phyloP scores from a whole-genome alignment of 2,329 filamentous ascomycete genomes.

The Penicillium sclerotigenum region DNA sequence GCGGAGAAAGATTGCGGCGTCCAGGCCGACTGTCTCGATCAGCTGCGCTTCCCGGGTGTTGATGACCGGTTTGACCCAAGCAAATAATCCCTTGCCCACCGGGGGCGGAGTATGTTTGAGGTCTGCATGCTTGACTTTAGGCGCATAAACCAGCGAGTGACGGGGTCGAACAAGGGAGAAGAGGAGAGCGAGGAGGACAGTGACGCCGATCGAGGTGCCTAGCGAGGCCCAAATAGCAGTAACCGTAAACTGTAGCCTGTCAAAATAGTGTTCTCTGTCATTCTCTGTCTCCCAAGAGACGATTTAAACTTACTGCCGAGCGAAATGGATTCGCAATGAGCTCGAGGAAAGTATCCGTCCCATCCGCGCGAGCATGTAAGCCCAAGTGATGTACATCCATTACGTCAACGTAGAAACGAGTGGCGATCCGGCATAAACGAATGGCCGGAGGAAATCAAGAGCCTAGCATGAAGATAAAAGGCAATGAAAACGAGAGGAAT shows the following conservation, averaged over 20 bases:
- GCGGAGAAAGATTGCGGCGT: conserved; percentile 85
- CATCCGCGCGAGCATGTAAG: conserved; percentile 26
- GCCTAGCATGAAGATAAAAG: conserved; percentile 13
- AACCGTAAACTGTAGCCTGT: conserved; percentile 48
- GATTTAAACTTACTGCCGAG: conserved; percentile 36
- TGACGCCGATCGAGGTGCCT: conserved; percentile 73
- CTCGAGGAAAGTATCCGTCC: conserved; percentile 41
- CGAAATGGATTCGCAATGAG: conserved; percentile 47
- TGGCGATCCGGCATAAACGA: conserved; percentile 17
- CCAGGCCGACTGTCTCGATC: conserved; percentile 80
- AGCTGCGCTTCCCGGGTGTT: conserved; percentile 73
- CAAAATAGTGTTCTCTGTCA: conserved; percentile 6
- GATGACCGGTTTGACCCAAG: conserved; percentile 79
- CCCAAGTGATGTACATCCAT: conserved; percentile 27
- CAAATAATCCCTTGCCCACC: conserved; percentile 79
- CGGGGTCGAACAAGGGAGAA: conserved; percentile 91
- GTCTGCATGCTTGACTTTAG: conserved; percentile 88
- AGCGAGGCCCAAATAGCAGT: conserved; percentile 75
- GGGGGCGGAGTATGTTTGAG: conserved; percentile 83
- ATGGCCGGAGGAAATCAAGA: conserved; percentile 14
- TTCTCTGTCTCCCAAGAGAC: not conserved
- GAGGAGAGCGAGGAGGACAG: conserved; percentile 67
- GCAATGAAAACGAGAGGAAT: conserved; percentile 7
- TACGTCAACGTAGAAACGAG: conserved; percentile 19
- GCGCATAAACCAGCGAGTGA: conserved; percentile 89